Evolutionary conservation across 306 rosid species (phyloP).

Genomic region (Purshia tridentata): DNA sequence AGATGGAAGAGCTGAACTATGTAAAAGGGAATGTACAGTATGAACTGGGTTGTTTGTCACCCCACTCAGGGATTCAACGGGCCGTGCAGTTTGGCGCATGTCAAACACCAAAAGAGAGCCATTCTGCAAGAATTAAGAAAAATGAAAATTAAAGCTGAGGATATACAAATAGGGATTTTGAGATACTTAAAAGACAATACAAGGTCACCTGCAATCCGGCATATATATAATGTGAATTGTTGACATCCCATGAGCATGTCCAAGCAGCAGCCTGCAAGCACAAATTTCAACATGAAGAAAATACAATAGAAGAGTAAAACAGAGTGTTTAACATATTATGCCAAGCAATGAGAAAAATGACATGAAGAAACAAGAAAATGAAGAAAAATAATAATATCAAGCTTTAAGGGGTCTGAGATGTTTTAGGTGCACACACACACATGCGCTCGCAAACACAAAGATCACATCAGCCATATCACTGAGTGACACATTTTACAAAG

Average conservation of each 20-base stretch:
- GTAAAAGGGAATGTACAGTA: conserved; percentile 60
- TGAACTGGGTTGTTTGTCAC: conserved; percentile 75
- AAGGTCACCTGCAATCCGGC: conserved; percentile 83
- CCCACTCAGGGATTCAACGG: conserved; percentile 58
- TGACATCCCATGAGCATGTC: conserved; percentile 93
- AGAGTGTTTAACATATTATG: not conserved
- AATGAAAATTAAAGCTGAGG: conserved; percentile 22
- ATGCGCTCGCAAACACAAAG: not conserved
- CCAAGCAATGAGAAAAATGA: not conserved
- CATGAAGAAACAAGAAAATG: not conserved
- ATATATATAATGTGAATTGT: conserved; percentile 50
- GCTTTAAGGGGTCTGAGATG: not conserved
- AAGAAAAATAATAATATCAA: not conserved
- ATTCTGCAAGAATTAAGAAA: conserved; percentile 51
- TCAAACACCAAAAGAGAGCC: conserved; percentile 80
- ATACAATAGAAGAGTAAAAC: not conserved
- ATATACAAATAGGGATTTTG: conserved; percentile 1
- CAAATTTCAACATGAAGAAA: conserved; percentile 28
- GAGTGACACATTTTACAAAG: not conserved
- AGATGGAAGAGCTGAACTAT: conserved; percentile 42
- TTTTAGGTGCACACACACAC: not conserved
- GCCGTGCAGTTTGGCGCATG: conserved; percentile 74
- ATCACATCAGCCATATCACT: not conserved
- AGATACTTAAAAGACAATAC: conserved; percentile 17
- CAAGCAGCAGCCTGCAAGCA: conserved; percentile 74